Base-by-base conservation (phyloP, 768 basidiomycete genomes). In the Multifurca ochricompacta region DNA sequence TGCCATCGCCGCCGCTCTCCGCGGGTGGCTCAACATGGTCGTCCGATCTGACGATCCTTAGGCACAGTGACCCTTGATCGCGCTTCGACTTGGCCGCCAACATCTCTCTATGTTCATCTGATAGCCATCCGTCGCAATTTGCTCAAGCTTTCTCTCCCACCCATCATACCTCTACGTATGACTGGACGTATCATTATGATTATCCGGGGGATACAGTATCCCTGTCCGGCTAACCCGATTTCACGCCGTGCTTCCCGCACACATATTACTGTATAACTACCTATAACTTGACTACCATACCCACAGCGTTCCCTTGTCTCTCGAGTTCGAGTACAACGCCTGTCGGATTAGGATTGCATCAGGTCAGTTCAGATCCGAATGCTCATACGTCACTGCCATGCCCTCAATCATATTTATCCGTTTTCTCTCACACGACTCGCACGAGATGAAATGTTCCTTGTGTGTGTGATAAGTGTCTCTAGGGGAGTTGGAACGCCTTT, bases 131-230 rank as follows among this genome's bases (percentile, higher is more conserved):
- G 25, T 14, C 6, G 13, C 32, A 11, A 42, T 11, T 48, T 30
- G 13, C 5, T 23, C 4, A 25, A 18, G 32, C 7, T 36, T 18
- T 36, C n/a, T n/a, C n/a, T n/a, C 27, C 41, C 10, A 25, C n/a
- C 23, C 37, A 18, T 31, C 25, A 28, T 11, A 28, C n/a, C 41
- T 16, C 41, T 27, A 16, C 27, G 7, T 6, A 19, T 43, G 18
- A 52, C 2, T 35, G 37, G 50, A 30, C 40, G 44, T 48, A 47
- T 52, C 37, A 21, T 47, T 57, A 57, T 57, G 39, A 30, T 16
- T 47, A 46, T 48, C 50, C 40, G 39, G 34, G 18, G 28, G 50
- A 57, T 46, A 36, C 40, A 32, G 32, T 34, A 54, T 48, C 53
- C 39, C 27, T 18, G 45, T 42, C 21, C n/a, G 39, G 46, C 25